These are phyloP conservation scores for Septoria petroselini DNA, from an alignment of 2,329 filamentous ascomycete genomes.

Conservation along the genomic window DNA sequence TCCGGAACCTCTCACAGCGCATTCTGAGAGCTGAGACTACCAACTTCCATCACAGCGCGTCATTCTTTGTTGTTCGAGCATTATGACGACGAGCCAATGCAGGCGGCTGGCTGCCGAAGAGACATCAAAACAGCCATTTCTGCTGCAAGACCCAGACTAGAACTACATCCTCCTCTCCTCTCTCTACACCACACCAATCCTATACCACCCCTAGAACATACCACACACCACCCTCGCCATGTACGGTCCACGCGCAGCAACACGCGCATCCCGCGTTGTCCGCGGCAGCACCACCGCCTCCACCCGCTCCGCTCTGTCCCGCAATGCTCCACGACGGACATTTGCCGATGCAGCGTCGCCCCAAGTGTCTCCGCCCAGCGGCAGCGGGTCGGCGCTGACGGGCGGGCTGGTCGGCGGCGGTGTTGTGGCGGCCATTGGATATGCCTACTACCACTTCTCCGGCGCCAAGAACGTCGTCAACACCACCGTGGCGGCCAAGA, in stretches of 20 bases:
- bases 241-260: constrained; percentile 19
- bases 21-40: too few relatives aligned
- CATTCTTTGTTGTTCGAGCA: background rate
- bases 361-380: constrained; percentile 11
- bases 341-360: constrained; percentile 16
- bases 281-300: constrained; percentile 8
- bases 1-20: too few relatives aligned
- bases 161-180: background rate
- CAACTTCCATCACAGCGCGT: too few relatives aligned
- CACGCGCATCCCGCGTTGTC: constrained; percentile 16
- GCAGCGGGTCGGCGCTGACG: constrained; percentile 13
- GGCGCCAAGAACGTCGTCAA: constrained; percentile 46
- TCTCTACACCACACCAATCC: background rate
- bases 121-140: background rate
- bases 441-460: constrained; percentile 18
- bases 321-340: constrained; percentile 13
- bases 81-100: background rate
- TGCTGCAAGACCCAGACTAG: background rate
- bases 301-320: background rate
- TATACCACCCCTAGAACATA: too few relatives aligned
- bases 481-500: constrained; percentile 55
- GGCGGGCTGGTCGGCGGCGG: constrained; percentile 21
- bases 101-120: background rate
- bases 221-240: constrained; percentile 1
- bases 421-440: constrained; percentile 13